Evolutionary conservation across 768 basidiomycete genomes (phyloP).

Genomic region (Amanita thiersii): DNA sequence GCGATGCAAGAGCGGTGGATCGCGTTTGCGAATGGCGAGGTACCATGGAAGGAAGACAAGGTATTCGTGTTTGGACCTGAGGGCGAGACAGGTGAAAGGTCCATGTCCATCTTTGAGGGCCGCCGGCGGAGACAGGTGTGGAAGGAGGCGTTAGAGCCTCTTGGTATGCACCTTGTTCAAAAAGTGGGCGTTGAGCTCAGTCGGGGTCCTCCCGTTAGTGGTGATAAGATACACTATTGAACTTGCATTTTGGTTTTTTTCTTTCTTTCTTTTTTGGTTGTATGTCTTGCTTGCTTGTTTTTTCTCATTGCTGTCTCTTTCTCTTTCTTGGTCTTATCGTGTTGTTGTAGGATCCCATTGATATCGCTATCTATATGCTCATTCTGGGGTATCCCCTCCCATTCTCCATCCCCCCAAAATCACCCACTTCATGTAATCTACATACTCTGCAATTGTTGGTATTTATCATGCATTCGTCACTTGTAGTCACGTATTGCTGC

Average conservation of each 20-base stretch:
- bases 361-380: no score
- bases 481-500: no score
- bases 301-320: not conserved
- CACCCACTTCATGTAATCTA: no score
- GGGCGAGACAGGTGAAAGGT: slow-evolving; percentile 73
- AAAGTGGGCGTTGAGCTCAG: slow-evolving; percentile 71
- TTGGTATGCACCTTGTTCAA: slow-evolving; percentile 59
- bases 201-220: slow-evolving; percentile 45
- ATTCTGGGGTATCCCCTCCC: no score
- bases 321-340: not conserved
- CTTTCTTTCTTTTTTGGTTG: slow-evolving; percentile 6
- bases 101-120: slow-evolving; percentile 54
- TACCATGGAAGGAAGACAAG: slow-evolving; percentile 62
- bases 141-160: slow-evolving; percentile 58
- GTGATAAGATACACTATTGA: not conserved
- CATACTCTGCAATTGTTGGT: no score
- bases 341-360: no score
- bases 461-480: no score
- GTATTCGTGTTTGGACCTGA: slow-evolving; percentile 79
- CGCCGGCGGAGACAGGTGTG: slow-evolving; percentile 52
- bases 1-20: slow-evolving; percentile 72
- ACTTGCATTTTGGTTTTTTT: slow-evolving; percentile 2
- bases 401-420: no score
- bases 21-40: slow-evolving; percentile 64
- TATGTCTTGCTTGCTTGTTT: not conserved